These are phyloP conservation scores for Ascochyta rabiei DNA, from an alignment of 2,329 filamentous ascomycete species.

Conservation along the genomic window DNA sequence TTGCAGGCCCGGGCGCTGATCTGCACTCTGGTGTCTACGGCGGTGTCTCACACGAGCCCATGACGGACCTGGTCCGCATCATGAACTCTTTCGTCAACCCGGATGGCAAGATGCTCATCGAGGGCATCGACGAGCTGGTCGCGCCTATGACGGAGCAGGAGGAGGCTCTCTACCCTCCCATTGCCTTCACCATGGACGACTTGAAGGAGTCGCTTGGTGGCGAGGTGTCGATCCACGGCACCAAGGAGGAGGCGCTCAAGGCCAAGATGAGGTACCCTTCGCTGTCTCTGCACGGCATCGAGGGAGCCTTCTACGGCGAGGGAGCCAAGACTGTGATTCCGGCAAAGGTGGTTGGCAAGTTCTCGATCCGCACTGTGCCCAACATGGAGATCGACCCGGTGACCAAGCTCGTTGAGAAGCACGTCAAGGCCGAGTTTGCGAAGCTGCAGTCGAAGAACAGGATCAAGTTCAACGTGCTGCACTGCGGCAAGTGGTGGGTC, in stretches of 20 bases:
- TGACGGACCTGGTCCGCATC: conserved; percentile 90
- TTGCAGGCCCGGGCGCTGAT: conserved; percentile 90
- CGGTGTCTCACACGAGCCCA: conserved; percentile 94
- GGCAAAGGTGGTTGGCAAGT: conserved; percentile 97
- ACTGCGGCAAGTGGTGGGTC: conserved; percentile 98
- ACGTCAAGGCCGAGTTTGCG: conserved; percentile 82
- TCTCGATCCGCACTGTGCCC: conserved; percentile 95
- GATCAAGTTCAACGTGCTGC: conserved; percentile 78
- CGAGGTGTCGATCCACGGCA: conserved; percentile 82
- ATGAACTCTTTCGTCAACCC: conserved; percentile 86
- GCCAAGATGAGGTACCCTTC: conserved; percentile 94
- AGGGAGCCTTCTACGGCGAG: conserved; percentile 90
- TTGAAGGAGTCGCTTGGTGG: conserved; percentile 90
- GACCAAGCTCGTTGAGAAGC: conserved; percentile 82
- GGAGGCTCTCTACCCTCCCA: conserved; percentile 82
- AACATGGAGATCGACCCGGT: conserved; percentile 95
- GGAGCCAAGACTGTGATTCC: conserved; percentile 99
- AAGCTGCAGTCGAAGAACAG: conserved; percentile 93
- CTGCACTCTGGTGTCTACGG: conserved; percentile 97
- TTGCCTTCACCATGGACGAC: conserved; percentile 95
- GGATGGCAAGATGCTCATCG: conserved; percentile 89
- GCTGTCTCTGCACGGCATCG: conserved; percentile 90
- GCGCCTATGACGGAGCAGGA: conserved; percentile 87
- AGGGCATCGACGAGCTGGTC: conserved; percentile 93
- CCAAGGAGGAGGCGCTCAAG: conserved; percentile 94